Percentiles rank a stretch among this genome's conserved stretches.
These are phyloP conservation scores for Pogostemon cablin DNA, from an alignment of 257 asterid genomes.

Conservation along the genomic window DNA sequence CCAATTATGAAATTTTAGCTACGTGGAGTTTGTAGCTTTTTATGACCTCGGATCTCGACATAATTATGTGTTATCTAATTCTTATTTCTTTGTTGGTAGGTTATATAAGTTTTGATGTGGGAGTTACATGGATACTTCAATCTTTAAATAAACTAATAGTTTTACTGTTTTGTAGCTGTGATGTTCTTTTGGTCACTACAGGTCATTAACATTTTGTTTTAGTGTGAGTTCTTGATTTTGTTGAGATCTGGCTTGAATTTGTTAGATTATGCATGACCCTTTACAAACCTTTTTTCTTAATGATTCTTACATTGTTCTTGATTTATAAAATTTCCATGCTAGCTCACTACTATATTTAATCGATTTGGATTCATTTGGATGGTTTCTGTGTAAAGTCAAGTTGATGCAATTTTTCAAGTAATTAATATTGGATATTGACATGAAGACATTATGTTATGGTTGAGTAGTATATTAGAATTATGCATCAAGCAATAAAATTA, in stretches of 20 bases:
- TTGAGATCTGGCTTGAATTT: not conserved
- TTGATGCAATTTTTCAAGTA: not conserved
- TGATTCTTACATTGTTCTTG: constrained; percentile 8
- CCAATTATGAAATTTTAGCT: too few species aligned
- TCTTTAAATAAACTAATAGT: too few species aligned
- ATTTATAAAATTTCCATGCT: not conserved
- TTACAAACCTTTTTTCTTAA: constrained; percentile 15
- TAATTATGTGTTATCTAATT: too few species aligned
- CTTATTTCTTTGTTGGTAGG: too few species aligned
- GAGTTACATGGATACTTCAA: too few species aligned
- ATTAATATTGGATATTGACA: constrained; percentile 8
- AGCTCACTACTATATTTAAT: not conserved
- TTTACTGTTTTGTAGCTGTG: too few species aligned
- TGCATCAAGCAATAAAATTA: constrained; percentile 6
- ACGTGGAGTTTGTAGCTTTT: too few species aligned
- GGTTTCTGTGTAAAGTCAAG: constrained; percentile 15
- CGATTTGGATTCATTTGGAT: not conserved
- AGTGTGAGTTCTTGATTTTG: constrained; percentile 16
- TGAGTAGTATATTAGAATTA: not conserved
- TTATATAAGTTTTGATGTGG: too few species aligned
- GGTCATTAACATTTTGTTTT: constrained; percentile 45
- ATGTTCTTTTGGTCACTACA: constrained; percentile 32
- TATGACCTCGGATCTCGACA: too few species aligned
- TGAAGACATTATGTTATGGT: not conserved
- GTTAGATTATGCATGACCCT: constrained; percentile 15